Evolutionary conservation across 2,329 filamentous ascomycete genomes (phyloP).

Genomic region (Gliomastix tumulicola): DNA sequence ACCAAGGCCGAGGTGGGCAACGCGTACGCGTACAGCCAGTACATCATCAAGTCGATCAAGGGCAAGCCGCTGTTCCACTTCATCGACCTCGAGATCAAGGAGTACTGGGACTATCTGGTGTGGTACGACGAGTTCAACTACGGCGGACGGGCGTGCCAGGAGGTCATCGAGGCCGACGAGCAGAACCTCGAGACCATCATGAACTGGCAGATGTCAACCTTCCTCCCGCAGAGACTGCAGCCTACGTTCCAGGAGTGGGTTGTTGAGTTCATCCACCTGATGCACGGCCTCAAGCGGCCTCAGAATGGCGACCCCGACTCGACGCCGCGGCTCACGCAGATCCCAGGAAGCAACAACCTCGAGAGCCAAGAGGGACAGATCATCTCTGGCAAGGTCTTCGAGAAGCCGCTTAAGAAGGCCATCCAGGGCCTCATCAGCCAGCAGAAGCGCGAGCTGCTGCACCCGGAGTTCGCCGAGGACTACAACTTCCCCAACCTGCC

Average conservation of each 20-base stretch:
- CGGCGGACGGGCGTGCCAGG: slow-evolving; percentile 82
- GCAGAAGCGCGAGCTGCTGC: slow-evolving; percentile 82
- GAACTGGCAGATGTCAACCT: slow-evolving; percentile 96
- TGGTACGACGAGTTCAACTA: slow-evolving; percentile 99
- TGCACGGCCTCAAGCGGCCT: slow-evolving; percentile 80
- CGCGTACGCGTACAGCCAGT: slow-evolving; percentile 93
- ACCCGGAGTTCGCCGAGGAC: slow-evolving; percentile 80
- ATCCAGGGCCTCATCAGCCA: slow-evolving; percentile 74
- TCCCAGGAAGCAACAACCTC: slow-evolving; percentile 50
- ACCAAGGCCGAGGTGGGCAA: slow-evolving; percentile 96
- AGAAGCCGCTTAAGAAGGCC: slow-evolving; percentile 84
- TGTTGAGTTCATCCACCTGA: slow-evolving; percentile 88
- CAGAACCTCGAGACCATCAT: slow-evolving; percentile 87
- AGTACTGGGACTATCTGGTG: slow-evolving; percentile 98
- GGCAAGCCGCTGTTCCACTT: slow-evolving; percentile 94
- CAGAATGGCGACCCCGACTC: slow-evolving; percentile 34
- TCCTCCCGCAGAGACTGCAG: slow-evolving; percentile 75
- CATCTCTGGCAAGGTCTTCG: slow-evolving; percentile 75
- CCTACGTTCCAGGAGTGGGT: slow-evolving; percentile 87
- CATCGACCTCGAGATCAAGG: slow-evolving; percentile 92
- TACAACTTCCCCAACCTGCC: slow-evolving; percentile 80
- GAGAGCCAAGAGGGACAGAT: slow-evolving; percentile 52
- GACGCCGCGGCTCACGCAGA: slow-evolving; percentile 50
- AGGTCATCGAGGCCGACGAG: slow-evolving; percentile 65
- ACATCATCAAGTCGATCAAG: slow-evolving; percentile 96